Base-by-base conservation (phyloP, 345 rosid genomes). In the Punica granatum region DNA sequence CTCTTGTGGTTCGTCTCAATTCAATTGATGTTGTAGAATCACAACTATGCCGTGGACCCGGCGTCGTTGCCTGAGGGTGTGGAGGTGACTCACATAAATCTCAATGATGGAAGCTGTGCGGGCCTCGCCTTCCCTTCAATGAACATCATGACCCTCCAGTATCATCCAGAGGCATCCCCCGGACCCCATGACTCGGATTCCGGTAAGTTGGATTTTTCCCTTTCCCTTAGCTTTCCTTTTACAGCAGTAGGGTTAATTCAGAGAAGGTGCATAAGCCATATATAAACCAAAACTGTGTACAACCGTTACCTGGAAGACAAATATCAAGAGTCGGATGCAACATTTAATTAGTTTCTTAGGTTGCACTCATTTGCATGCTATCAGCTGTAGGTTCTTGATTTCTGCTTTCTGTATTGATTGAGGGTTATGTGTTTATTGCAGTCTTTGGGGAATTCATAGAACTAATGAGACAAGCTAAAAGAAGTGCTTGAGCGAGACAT, bases 81-180 rank as follows among this genome's bases (percentile, higher is more conserved):
- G 71, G 88, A 92, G 78, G 96, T 92, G 67, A 95, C 97, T 33
- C 99, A 90, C 70, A 77, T 95, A 51, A 92, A 92, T 84, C 99
- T 95, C 59, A 95, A 95, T 35, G 97, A 95, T 59, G 90, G 84
- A 73, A 95, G 96, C 83, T 95, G 97, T 71, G 99, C 99, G 0
- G 97, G 98, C 66, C 94, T 92, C 61, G 87, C 97, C 42, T 95
- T 72, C 77, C 90, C 97, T 7, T 84, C 86, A 0, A 75, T 85
- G 77, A 85, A 84, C 65, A 72, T 83, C 64, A 88, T 95, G 96
- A 86, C 99, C 62, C 96, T 92, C 65, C 97, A 95, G 74, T 92
- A 92, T 75, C 98, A 92, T 64, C 99, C 98, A 1, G 99, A 92
- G 72, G 99, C 97, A 51, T 92, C 98, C 41, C 99, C 99, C 4